Base-by-base conservation (phyloP, 345 rosid genomes). In the Sisymbrium irio region DNA sequence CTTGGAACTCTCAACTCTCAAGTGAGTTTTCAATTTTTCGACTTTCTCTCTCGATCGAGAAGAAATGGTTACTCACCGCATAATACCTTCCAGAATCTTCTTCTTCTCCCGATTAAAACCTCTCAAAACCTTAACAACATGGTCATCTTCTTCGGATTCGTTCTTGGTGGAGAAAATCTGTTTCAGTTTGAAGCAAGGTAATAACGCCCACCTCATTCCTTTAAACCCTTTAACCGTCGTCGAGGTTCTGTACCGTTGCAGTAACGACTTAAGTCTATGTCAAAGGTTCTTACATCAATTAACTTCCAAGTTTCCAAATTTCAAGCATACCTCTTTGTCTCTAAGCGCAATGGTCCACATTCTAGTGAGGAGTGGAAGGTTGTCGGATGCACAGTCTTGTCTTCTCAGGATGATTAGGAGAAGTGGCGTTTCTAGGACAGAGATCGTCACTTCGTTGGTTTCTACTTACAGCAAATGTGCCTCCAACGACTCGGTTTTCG, bases 381-480 rank as follows among this genome's bases (percentile, higher is more conserved):
- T 83, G 37, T 87, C 96, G 0, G 91, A 93, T 53, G 97, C 97
- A 2, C 98, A 90, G 69, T 74, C 82, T 68, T 76, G 84, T 83
- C 58, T 90, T 62, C 93, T 90, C 71, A 81, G 87, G 78, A 90
- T 90, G 96, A 77, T 89, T 57, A 84, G 97, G 71, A 87, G 85
- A 47, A 93, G 93, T 54, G 87, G 93, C 14, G 93, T 83, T 66
- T 81, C 92, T 1, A 87, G 87, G 11, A 63, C 44, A 42, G 89
- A 83, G 77, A 59, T 85, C 60, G 85, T 90, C 30, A 83, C 76
- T 57, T 80, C 88, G 6, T 82, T 93, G 80, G 47, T 83, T 54
- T 75, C 81, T 0, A 78, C 83, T 0, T 70, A 69, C 18, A 22
- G 68, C 42, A 83, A 63, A 32, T 75, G 82, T 0, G 79, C 71